phyloP scores from a whole-genome alignment of 192 early-diverging fungal genomes.

The Rhizophagus prolifer region DNA sequence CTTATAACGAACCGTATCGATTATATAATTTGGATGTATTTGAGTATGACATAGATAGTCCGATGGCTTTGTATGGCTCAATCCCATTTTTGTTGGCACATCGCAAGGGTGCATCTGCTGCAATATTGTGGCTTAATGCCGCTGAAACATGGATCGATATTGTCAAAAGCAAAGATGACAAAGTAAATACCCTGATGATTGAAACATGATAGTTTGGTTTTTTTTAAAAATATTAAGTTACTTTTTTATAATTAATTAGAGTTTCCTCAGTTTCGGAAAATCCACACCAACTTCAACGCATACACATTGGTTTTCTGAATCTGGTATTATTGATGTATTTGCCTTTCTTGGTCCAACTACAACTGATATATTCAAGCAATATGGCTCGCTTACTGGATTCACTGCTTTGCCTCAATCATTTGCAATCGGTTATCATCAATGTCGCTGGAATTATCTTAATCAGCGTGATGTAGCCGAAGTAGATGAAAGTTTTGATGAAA shows the following conservation, averaged over 20 bases:
- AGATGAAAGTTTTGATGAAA: constrained; percentile 81
- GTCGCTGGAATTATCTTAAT: constrained; percentile 97
- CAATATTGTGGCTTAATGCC: constrained; percentile 89
- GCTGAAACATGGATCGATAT: constrained; percentile 99
- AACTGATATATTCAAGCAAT: constrained; percentile 68
- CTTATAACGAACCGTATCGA: constrained; percentile 91
- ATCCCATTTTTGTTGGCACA: constrained; percentile 95
- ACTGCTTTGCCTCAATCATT: constrained; percentile 86
- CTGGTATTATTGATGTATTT: constrained; percentile 88
- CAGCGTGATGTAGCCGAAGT: constrained; percentile 86
- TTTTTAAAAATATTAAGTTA: not conserved
- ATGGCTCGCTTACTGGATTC: constrained; percentile 76
- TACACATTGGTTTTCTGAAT: constrained; percentile 95
- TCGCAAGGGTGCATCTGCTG: constrained; percentile 67
- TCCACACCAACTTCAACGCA: constrained; percentile 44
- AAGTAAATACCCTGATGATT: constrained; percentile 7
- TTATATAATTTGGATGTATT: constrained; percentile 98
- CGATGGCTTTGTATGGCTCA: constrained; percentile 96
- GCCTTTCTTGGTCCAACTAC: constrained; percentile 74
- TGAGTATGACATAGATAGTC: constrained; percentile 92
- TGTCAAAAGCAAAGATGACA: constrained; percentile 58
- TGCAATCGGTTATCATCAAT: constrained; percentile 93
- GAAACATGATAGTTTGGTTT: not conserved
- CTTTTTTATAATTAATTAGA: constrained; percentile 14
- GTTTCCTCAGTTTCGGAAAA: constrained; percentile 33